These are phyloP conservation scores for Solanum gandarillasii DNA, from an alignment of 257 asterid species.

Conservation along the genomic window DNA sequence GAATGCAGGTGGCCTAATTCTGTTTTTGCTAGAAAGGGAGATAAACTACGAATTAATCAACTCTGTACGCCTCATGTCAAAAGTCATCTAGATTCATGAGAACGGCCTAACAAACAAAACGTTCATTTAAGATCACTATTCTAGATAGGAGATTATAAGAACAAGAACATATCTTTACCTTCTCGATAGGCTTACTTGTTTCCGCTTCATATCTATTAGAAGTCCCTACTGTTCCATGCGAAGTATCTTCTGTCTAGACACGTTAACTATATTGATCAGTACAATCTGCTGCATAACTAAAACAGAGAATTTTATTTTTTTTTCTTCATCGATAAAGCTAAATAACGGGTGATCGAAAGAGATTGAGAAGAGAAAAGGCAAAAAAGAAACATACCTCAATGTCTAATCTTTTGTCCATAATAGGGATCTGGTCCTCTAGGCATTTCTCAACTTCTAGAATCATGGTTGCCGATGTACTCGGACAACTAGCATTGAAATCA, in stretches of 20 bases:
- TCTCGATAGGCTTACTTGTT: constrained; percentile 50
- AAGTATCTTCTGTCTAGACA: constrained; percentile 66
- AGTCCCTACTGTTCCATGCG: constrained; percentile 57
- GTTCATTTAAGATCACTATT: background rate
- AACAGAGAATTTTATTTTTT: background rate
- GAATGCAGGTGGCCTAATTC: background rate
- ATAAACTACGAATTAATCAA: background rate
- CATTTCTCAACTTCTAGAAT: constrained; percentile 40
- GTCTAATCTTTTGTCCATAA: background rate
- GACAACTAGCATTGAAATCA: constrained; percentile 43
- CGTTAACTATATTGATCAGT: background rate
- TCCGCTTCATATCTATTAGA: constrained; percentile 64
- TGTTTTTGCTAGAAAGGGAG: background rate
- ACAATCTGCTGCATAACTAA: background rate
- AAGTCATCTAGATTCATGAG: background rate
- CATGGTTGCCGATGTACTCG: constrained; percentile 29
- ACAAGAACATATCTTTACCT: constrained; percentile 35
- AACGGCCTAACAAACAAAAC: background rate
- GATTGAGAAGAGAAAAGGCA: background rate
- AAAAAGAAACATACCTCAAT: background rate
- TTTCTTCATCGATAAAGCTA: background rate
- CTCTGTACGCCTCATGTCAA: background rate
- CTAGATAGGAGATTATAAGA: background rate
- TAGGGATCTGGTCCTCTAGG: constrained; percentile 46
- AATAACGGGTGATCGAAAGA: background rate